These are phyloP conservation scores for Plasmodium sp. DNA, from an alignment of 169 alveolate species.

Conservation along the genomic window DNA sequence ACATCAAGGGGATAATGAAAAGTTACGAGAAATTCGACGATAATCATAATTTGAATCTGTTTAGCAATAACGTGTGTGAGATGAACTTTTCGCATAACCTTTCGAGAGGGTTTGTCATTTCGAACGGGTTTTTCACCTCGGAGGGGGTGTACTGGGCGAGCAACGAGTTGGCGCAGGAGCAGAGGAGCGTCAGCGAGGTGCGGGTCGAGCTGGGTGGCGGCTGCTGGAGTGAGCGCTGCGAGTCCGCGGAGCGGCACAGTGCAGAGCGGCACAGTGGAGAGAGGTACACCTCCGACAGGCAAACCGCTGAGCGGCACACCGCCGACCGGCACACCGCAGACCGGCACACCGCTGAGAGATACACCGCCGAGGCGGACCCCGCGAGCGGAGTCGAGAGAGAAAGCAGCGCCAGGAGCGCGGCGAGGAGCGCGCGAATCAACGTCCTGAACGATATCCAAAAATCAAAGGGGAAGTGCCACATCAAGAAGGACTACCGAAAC, in stretches of 20 bases:
- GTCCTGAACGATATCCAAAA: slow-evolving; percentile 46
- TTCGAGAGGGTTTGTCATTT: slow-evolving; percentile 2
- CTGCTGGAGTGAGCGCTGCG: too few relatives aligned
- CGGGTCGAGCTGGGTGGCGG: too few relatives aligned
- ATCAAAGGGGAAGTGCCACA: slow-evolving; percentile 8
- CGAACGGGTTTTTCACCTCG: not conserved
- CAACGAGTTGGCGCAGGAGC: not conserved
- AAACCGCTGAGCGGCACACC: too few relatives aligned
- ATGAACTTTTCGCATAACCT: slow-evolving; percentile 3
- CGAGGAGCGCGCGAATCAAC: not conserved
- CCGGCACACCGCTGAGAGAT: too few relatives aligned
- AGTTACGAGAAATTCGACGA: slow-evolving; percentile 9
- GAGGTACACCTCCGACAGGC: too few relatives aligned
- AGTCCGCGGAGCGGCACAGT: too few relatives aligned
- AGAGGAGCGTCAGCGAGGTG: not conserved
- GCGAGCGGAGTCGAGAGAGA: not conserved
- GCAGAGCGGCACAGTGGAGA: too few relatives aligned
- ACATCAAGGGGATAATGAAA: slow-evolving; percentile 19
- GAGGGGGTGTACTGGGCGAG: not conserved
- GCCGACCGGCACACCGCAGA: too few relatives aligned
- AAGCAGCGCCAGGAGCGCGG: not conserved
- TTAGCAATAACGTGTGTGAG: not conserved
- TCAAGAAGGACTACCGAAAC: slow-evolving; percentile 26
- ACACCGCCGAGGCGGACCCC: not conserved
- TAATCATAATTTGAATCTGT: not conserved